Conservation (phyloP, 768 basidiomycete species). For the Scleroderma citrinum region DNA sequence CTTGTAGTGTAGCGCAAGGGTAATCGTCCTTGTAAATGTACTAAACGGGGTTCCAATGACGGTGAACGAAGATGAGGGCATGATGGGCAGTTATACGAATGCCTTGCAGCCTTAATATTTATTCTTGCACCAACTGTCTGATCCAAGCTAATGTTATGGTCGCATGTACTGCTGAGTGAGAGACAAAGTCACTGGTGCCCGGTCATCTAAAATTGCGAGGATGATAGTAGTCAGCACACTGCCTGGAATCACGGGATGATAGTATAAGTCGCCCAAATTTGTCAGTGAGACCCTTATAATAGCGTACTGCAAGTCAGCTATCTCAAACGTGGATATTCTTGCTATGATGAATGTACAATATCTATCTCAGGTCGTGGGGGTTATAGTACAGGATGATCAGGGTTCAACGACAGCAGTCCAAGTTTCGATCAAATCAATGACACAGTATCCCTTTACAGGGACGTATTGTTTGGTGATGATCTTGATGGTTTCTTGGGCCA, state of each 20-base stretch:
- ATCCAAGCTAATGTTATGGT: too few species aligned
- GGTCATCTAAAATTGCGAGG: too few species aligned
- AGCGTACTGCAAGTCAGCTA: too few species aligned
- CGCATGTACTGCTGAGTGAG: too few species aligned
- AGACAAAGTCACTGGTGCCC: too few species aligned
- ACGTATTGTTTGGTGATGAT: slow-evolving; percentile 94
- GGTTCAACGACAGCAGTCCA: slow-evolving; percentile 56
- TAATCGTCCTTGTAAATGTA: slow-evolving; percentile 28
- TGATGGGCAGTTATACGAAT: not conserved
- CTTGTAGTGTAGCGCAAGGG: slow-evolving; percentile 25
- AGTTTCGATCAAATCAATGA: slow-evolving; percentile 78
- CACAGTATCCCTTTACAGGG: slow-evolving; percentile 79
- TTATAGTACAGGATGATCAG: slow-evolving; percentile 3
- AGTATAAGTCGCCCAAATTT: too few species aligned
- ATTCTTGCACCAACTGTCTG: too few species aligned
- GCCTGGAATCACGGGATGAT: too few species aligned
- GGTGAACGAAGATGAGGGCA: slow-evolving; percentile 19
- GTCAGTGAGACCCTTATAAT: too few species aligned
- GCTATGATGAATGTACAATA: not conserved
- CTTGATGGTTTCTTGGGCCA: slow-evolving; percentile 97
- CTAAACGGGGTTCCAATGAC: slow-evolving; percentile 29
- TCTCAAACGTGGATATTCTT: too few species aligned
- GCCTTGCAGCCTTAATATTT: not conserved
- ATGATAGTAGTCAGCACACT: too few species aligned
- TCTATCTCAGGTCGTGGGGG: not conserved